Conservation (phyloP, 352 stramenopile species). For the Phytophthora chlamydospora region DNA sequence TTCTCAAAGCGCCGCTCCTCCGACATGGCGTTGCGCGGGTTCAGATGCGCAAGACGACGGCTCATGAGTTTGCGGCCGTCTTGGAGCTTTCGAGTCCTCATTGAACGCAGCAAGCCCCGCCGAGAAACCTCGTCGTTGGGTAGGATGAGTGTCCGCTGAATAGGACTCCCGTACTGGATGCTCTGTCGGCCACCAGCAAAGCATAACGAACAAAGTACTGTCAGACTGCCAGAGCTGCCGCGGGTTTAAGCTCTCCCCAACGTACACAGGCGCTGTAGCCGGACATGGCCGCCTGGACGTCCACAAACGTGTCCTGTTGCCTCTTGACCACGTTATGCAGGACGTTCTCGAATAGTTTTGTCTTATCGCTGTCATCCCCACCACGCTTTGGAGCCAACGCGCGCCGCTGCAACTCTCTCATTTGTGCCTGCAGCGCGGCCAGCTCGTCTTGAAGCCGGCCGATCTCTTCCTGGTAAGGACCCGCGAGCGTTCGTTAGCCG, state of each 20-base stretch:
- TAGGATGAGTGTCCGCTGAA: constrained; percentile 28
- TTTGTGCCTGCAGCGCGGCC: constrained; percentile 17
- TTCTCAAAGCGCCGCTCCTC: constrained; percentile 33
- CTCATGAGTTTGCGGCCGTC: constrained; percentile 19
- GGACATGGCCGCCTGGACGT: constrained; percentile 27
- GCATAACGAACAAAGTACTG: too few relatives aligned
- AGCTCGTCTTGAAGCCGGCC: constrained; percentile 17
- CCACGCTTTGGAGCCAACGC: constrained; percentile 15
- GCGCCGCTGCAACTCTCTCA: constrained; percentile 24
- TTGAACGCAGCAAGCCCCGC: constrained; percentile 7
- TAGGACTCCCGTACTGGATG: constrained; percentile 31
- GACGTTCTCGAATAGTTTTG: constrained; percentile 12
- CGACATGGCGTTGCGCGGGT: constrained; percentile 21
- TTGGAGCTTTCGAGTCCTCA: constrained; percentile 25
- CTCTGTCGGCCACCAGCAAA: too few relatives aligned
- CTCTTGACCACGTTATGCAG: constrained; percentile 24
- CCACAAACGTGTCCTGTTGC: constrained; percentile 28
- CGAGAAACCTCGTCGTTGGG: constrained; percentile 18
- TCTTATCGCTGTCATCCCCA: constrained; percentile 8
- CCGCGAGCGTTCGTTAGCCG: too few relatives aligned
- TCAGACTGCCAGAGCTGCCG: too few relatives aligned
- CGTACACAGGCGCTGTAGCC: constrained; percentile 29
- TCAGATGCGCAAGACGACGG: constrained; percentile 11
- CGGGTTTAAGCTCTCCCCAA: neutral
- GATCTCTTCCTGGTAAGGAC: constrained; percentile 28